These are phyloP conservation scores for Botrytis fragariae DNA, from an alignment of 2,329 filamentous ascomycete species.

Conservation along the genomic window DNA sequence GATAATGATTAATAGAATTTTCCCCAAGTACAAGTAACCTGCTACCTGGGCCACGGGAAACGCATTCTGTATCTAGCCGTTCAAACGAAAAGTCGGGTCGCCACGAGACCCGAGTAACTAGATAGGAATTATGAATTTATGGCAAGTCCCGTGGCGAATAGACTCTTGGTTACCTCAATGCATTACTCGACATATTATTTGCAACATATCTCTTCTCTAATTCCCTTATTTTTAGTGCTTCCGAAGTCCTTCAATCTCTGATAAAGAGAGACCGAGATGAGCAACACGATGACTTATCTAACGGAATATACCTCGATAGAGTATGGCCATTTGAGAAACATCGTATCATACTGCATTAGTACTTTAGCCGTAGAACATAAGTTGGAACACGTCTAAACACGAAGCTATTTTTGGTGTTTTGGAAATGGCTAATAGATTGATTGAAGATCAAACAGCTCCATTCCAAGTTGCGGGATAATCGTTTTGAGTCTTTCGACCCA, in stretches of 20 bases:
- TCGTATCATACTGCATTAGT: background rate
- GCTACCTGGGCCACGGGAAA: conserved; percentile 22
- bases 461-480: conserved; percentile 12
- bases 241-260: conserved; percentile 19
- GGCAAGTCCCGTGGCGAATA: conserved; percentile 15
- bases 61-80: conserved; percentile 18
- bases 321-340: background rate
- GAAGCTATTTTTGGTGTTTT: conserved; percentile 8
- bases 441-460: conserved; percentile 16
- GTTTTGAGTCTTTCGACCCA: conserved; percentile 8
- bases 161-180: conserved; percentile 10
- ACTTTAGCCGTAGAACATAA: background rate
- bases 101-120: conserved; percentile 11
- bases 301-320: background rate
- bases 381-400: conserved; percentile 1
- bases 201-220: background rate
- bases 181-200: conserved; percentile 7
- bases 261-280: conserved; percentile 7
- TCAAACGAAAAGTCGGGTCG: conserved; percentile 17
- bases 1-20: background rate
- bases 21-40: background rate
- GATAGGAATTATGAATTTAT: conserved; percentile 1
- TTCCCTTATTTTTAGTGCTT: background rate
- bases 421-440: background rate
- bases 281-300: conserved; percentile 10